These are phyloP conservation scores for Pseudogymnoascus sp. DNA, from an alignment of 2,329 filamentous ascomycete species.

Conservation along the genomic window DNA sequence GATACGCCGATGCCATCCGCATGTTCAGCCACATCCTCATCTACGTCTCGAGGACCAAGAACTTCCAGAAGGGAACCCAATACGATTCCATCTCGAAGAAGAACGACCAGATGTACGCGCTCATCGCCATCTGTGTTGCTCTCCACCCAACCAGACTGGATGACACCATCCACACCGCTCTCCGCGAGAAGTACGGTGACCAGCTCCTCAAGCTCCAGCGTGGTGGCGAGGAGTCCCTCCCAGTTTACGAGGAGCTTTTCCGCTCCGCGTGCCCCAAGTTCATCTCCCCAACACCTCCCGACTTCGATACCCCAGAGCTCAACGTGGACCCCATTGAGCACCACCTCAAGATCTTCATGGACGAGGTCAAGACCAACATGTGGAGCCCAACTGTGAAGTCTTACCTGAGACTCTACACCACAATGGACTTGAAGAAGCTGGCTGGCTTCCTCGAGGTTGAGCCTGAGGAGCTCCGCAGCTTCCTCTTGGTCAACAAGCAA, in stretches of 20 bases:
- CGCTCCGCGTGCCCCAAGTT: constrained; percentile 97
- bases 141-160: constrained; percentile 96
- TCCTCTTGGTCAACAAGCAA: constrained; percentile 97
- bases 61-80: constrained; percentile 98
- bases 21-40: constrained; percentile 99
- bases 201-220: constrained; percentile 95
- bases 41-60: constrained; percentile 98
- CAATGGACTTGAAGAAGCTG: constrained; percentile 98
- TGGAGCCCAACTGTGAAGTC: constrained; percentile 96
- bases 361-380: constrained; percentile 99
- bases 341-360: constrained; percentile 97
- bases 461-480: constrained; percentile 89
- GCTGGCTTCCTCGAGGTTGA: constrained; percentile 95
- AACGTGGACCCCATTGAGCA: constrained; percentile 98
- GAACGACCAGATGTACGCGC: constrained; percentile 99
- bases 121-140: constrained; percentile 97
- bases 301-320: constrained; percentile 93
- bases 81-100: constrained; percentile 99
- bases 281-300: constrained; percentile 92
- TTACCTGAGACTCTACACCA: constrained; percentile 97
- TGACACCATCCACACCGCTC: constrained; percentile 96
- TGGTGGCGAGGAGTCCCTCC: constrained; percentile 88
- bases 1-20: constrained; percentile 97
- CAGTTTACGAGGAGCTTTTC: constrained; percentile 98
- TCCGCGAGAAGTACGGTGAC: constrained; percentile 98